Conservation (phyloP, 75 land plant genomes). For the Sequoia sempervirens region DNA sequence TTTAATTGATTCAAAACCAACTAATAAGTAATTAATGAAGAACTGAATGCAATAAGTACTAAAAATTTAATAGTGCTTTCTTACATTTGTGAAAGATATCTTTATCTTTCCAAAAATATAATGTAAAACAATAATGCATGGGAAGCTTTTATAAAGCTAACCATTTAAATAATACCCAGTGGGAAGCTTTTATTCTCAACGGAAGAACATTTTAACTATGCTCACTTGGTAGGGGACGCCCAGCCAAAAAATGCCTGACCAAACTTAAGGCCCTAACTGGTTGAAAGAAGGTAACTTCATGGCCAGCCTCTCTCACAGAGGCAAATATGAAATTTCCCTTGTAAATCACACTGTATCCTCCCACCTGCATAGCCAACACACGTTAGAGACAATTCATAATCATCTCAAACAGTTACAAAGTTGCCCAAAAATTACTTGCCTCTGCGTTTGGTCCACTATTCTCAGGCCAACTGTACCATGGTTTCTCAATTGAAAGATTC, state of each 20-base stretch:
- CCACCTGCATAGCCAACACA: constrained; percentile 14
- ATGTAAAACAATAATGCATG: too few relatives aligned
- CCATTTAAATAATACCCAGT: too few relatives aligned
- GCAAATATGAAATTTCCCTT: constrained; percentile 53
- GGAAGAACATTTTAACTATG: too few relatives aligned
- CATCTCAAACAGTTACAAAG: neutral
- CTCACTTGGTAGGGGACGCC: neutral
- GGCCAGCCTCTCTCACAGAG: constrained; percentile 81
- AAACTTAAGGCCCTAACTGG: constrained; percentile 22
- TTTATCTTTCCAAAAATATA: too few relatives aligned
- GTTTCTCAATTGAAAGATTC: neutral
- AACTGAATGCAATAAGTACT: too few relatives aligned
- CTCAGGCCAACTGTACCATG: neutral
- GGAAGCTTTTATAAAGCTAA: too few relatives aligned
- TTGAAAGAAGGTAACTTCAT: constrained; percentile 50
- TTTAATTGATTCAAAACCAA: too few relatives aligned
- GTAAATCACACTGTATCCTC: constrained; percentile 61
- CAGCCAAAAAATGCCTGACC: constrained; percentile 8
- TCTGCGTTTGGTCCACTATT: neutral
- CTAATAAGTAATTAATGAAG: too few relatives aligned
- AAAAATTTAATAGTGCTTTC: too few relatives aligned
- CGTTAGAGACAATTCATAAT: too few relatives aligned
- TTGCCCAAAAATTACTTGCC: neutral
- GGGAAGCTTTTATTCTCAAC: too few relatives aligned
- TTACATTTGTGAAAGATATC: too few relatives aligned